These are phyloP conservation scores for Breynia disticha DNA, from an alignment of 441 rosid species.

Conservation along the genomic window DNA sequence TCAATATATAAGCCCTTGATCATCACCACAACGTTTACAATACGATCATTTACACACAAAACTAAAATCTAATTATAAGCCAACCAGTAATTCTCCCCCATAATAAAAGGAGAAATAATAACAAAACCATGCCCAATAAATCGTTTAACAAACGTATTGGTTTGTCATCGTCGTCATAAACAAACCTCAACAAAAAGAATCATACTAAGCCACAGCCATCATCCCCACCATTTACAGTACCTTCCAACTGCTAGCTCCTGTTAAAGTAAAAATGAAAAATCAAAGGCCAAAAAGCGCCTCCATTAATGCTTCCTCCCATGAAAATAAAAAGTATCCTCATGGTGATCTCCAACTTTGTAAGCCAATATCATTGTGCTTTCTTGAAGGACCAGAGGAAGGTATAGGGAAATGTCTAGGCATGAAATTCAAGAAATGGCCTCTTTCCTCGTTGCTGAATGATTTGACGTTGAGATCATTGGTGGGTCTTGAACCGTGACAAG, in stretches of 20 bases:
- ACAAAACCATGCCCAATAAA: not conserved
- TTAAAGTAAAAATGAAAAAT: not conserved
- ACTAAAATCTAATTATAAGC: not conserved
- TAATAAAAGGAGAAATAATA: not conserved
- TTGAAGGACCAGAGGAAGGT: conserved; percentile 83
- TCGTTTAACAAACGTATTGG: not conserved
- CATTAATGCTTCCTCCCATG: conserved; percentile 16
- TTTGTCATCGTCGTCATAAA: conserved; percentile 12
- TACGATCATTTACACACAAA: too few species aligned
- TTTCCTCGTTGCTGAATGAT: conserved; percentile 23
- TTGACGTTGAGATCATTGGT: conserved; percentile 36
- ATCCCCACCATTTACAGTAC: conserved; percentile 20
- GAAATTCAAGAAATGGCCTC: conserved; percentile 51
- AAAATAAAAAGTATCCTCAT: conserved; percentile 15
- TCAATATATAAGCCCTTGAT: too few species aligned
- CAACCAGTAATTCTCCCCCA: not conserved
- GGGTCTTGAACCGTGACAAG: conserved; percentile 46
- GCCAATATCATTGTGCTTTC: conserved; percentile 79
- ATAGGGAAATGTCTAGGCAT: conserved; percentile 68
- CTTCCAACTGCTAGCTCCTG: conserved; percentile 20
- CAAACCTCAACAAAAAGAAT: conserved; percentile 17
- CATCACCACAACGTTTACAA: too few species aligned
- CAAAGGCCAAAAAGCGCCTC: conserved; percentile 4
- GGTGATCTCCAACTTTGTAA: conserved; percentile 57
- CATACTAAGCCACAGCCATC: conserved; percentile 13